Conservation (phyloP, 2,329 filamentous ascomycete genomes). For the Trichoderma sp. region DNA sequence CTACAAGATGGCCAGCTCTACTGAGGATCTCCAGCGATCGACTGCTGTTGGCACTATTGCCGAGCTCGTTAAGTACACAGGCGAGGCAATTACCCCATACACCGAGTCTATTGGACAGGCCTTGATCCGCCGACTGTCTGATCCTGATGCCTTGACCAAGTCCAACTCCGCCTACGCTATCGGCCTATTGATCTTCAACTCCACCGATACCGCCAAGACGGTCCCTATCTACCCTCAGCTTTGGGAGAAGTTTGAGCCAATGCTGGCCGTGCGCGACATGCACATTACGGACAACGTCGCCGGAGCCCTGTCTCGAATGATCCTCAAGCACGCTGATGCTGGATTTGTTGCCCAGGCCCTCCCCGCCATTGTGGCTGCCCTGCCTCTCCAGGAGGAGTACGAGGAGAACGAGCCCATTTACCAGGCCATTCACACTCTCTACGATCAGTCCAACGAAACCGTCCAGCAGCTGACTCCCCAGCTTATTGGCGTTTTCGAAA, state of each 20-base stretch:
- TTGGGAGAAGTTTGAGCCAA: conserved; percentile 81
- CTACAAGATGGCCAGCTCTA: conserved; percentile 83
- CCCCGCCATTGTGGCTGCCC: conserved; percentile 74
- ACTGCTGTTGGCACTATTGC: conserved; percentile 91
- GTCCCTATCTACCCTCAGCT: conserved; percentile 79
- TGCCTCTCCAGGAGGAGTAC: conserved; percentile 90
- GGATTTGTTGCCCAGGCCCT: conserved; percentile 82
- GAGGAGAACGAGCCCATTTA: conserved; percentile 97
- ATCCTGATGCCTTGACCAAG: conserved; percentile 89
- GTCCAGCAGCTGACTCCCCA: conserved; percentile 71
- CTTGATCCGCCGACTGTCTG: conserved; percentile 81
- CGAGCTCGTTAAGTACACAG: conserved; percentile 87
- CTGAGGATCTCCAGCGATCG: conserved; percentile 84
- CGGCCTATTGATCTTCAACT: conserved; percentile 82
- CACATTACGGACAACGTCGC: conserved; percentile 91
- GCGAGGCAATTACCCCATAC: conserved; percentile 76
- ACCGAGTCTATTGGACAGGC: conserved; percentile 77
- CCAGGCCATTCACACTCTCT: conserved; percentile 86
- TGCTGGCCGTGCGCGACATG: conserved; percentile 76
- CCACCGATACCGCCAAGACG: conserved; percentile 68
- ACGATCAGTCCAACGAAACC: conserved; percentile 69
- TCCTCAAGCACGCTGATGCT: conserved; percentile 81
- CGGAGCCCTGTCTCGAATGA: conserved; percentile 90
- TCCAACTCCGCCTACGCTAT: conserved; percentile 94
- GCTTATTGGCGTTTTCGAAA: conserved; percentile 71